Percentiles rank a stretch among this genome's conserved stretches.
Evolutionary conservation across 139 green algal genomes (phyloP).

Genomic region (Micromonas commoda): DNA sequence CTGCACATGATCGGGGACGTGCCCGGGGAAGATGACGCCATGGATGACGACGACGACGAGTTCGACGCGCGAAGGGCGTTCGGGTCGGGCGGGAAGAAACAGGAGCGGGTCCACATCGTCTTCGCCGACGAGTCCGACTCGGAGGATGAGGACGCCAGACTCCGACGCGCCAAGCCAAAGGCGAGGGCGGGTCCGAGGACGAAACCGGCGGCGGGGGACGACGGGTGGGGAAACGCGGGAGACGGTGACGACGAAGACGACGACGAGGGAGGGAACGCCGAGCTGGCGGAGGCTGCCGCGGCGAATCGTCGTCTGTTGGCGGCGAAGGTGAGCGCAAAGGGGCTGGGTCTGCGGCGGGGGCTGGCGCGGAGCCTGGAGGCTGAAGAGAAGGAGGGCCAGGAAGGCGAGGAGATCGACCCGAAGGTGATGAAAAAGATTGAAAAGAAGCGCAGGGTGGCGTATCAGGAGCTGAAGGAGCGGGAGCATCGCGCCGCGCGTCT

Average conservation of each 20-base stretch:
- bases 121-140: constrained; percentile 80
- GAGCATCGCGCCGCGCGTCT: constrained; percentile 57
- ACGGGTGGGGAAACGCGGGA: constrained; percentile 36
- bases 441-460: constrained; percentile 43
- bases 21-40: constrained; percentile 22
- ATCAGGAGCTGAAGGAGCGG: constrained; percentile 72
- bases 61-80: neutral
- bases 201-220: constrained; percentile 62
- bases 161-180: constrained; percentile 64
- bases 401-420: neutral
- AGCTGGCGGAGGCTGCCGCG: too few species aligned
- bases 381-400: neutral
- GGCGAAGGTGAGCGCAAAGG: too few species aligned
- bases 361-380: neutral
- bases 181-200: constrained; percentile 60
- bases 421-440: constrained; percentile 1
- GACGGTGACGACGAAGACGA: constrained; percentile 1
- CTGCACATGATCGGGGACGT: constrained; percentile 77
- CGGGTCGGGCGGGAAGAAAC: too few species aligned
- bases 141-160: constrained; percentile 42
- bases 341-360: neutral
- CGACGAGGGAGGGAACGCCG: constrained; percentile 7
- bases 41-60: neutral
- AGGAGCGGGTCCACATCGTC: constrained; percentile 49
- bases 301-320: too few species aligned